phyloP scores from a whole-genome alignment of 805 yeast species.

The Sugiyamaella smithiae region DNA sequence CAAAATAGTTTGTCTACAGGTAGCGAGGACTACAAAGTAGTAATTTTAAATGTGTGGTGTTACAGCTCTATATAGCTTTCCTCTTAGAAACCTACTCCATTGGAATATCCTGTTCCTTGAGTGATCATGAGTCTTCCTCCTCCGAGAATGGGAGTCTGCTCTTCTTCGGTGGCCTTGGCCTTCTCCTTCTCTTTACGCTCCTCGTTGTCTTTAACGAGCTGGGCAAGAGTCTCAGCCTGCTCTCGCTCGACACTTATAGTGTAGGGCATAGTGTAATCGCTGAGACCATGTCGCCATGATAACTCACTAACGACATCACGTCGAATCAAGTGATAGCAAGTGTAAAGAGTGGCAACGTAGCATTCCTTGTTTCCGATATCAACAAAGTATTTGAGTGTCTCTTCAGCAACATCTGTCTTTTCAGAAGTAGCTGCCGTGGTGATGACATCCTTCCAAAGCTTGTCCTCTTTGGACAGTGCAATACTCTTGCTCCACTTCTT shows the following conservation, averaged over 20 bases:
- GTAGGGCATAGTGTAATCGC: slow-evolving; percentile 87
- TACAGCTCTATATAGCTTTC: neutral
- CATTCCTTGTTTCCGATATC: slow-evolving; percentile 97
- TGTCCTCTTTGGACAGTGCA: slow-evolving; percentile 83
- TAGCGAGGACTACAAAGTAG: too few relatives aligned
- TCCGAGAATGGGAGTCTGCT: slow-evolving; percentile 44
- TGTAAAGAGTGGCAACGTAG: slow-evolving; percentile 81
- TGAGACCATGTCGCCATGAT: slow-evolving; percentile 84
- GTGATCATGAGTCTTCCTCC: slow-evolving; percentile 75
- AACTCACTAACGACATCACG: slow-evolving; percentile 84
- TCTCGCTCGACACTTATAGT: slow-evolving; percentile 81
- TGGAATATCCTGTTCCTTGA: slow-evolving; percentile 48
- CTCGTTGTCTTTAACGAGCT: slow-evolving; percentile 66
- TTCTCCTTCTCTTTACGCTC: slow-evolving; percentile 61
- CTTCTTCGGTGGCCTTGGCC: slow-evolving; percentile 44
- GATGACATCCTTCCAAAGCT: slow-evolving; percentile 91
- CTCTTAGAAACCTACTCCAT: slow-evolving; percentile 16
- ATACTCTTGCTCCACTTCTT: slow-evolving; percentile 91
- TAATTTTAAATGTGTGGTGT: neutral
- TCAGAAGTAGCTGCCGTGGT: slow-evolving; percentile 85
- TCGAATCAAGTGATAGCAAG: slow-evolving; percentile 75
- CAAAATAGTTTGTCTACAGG: too few relatives aligned
- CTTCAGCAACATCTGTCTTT: slow-evolving; percentile 80
- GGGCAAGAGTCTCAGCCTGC: slow-evolving; percentile 63
- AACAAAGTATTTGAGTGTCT: slow-evolving; percentile 83